A percentile compares a stretch with the other conserved stretches of the same genome.
Conservation (phyloP, 257 asterid genomes). For the Jaltomata sinuosa region DNA sequence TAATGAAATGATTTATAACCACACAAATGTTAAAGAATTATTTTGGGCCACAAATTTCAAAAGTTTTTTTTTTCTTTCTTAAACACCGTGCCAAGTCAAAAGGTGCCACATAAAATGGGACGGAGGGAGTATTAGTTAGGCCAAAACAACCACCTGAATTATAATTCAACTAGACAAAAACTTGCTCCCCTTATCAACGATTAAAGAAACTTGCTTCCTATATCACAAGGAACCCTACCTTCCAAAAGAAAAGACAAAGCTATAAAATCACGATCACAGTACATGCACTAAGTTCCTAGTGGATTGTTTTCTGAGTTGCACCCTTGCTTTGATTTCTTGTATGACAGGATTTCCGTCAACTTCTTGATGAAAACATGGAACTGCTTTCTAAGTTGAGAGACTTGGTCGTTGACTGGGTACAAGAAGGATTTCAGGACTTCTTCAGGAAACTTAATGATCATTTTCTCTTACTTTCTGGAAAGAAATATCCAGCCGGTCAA, state of each 20-base stretch:
- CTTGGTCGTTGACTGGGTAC: conserved; percentile 59
- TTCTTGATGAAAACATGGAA: conserved; percentile 70
- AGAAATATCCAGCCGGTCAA: conserved; percentile 38
- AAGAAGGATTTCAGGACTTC: conserved; percentile 92
- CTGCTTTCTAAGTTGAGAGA: conserved; percentile 65
- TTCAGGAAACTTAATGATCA: conserved; percentile 57
- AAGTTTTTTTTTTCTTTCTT: too few species aligned
- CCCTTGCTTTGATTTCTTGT: conserved; percentile 5
- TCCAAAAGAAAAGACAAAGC: background rate
- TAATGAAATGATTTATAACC: too few species aligned
- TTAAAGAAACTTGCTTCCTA: background rate
- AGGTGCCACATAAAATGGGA: too few species aligned
- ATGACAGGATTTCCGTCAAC: conserved; percentile 63
- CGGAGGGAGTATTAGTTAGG: too few species aligned
- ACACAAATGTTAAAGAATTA: too few species aligned
- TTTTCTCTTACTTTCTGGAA: conserved; percentile 71
- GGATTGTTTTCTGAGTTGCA: background rate
- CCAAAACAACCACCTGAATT: background rate
- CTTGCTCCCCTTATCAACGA: background rate
- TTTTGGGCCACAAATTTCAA: too few species aligned
- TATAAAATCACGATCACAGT: background rate
- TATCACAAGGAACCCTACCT: background rate
- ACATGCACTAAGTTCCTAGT: background rate
- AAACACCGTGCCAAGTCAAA: too few species aligned
- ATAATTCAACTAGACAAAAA: background rate